A percentile compares a stretch with the other conserved stretches of the same genome.
Evolutionary conservation across 2,329 filamentous ascomycete genomes (phyloP).

Genomic region (Onygena corvina): DNA sequence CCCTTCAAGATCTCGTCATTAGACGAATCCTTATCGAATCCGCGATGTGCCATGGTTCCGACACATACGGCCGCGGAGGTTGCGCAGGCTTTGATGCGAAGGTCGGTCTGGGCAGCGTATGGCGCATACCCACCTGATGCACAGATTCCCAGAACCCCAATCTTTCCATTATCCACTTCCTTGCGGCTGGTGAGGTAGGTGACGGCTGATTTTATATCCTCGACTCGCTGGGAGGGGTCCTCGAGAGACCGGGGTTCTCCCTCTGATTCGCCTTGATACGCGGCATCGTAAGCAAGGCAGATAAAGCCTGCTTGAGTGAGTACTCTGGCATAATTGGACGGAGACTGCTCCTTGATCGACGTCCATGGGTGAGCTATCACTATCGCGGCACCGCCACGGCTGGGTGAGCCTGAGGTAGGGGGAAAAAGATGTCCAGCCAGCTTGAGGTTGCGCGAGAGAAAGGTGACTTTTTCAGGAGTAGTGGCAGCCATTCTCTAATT

Average conservation of each 20-base stretch:
- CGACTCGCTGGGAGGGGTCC: conserved; percentile 28
- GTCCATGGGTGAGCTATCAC: conserved; percentile 15
- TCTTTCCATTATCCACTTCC: conserved; percentile 21
- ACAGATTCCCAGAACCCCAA: conserved; percentile 33
- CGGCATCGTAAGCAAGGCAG: conserved; percentile 28
- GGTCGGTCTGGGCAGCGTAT: conserved; percentile 28
- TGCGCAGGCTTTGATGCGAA: conserved; percentile 31
- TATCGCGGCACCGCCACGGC: too few species aligned
- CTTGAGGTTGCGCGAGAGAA: too few species aligned
- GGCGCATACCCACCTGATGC: conserved; percentile 27
- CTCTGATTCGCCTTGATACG: conserved; percentile 29
- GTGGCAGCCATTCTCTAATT: too few species aligned
- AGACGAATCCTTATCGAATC: neutral
- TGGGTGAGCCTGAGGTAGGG: too few species aligned
- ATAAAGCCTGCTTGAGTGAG: conserved; percentile 27
- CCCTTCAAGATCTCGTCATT: neutral
- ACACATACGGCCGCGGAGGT: conserved; percentile 24
- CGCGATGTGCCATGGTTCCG: conserved; percentile 17
- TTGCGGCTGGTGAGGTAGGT: conserved; percentile 19
- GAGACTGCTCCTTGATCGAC: conserved; percentile 31
- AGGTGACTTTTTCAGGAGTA: too few species aligned
- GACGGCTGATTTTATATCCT: conserved; percentile 28
- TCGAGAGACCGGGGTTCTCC: conserved; percentile 31
- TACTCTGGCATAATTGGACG: conserved; percentile 23
- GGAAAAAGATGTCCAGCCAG: too few species aligned